Evolutionary conservation across 306 rosid genomes (phyloP), one percentile per base, ranked within the genome.

Genomic region (Betula pendula): DNA sequence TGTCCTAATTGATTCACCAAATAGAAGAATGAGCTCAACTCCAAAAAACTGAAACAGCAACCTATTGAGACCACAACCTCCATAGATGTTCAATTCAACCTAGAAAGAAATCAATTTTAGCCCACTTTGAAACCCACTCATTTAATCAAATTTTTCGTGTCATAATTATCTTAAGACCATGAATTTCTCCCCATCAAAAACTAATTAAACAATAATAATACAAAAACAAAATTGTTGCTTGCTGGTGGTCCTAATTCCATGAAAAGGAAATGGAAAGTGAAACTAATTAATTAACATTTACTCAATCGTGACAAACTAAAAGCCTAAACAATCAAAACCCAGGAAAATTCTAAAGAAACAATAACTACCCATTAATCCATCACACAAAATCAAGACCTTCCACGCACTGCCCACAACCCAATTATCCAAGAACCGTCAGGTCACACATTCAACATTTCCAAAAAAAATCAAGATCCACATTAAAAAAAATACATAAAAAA

Each of bases 41-140:
- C 66, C n/a, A 71, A 66, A 67, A 58, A 55, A 31, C 8, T 6
- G 45, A 44, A 31, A 55, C 38, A 67, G 79, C 60, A 74, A 74
- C 31, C 49, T 3, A 45, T 42, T n/a, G 2, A 51, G 31, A 69
- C 55, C 65, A 56, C 29, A 14, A 40, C 68, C 38, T 44, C 72
- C 33, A 68, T 22, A 15, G 35, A 68, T 20, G 58, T 71, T 22
- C 75, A 56, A 70, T 24, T 45, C 73, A 16, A 72, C 68, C 75
- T 56, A 22, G 29, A 55, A 74, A 70, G 80, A 56, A 8, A 45
- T 29, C 44, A 25, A 22, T 38, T 6, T 56, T 24, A 56, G 11
- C 27, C 35, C 45, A 35, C 22, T 33, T 6, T 1, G 13, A n/a
- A 80, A 53, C 44, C 72, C 59, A 70, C 63, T 50, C 72, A 27